Evolutionary conservation across 2,329 filamentous ascomycete species (phyloP).

Genomic region (Canariomyces notabilis): DNA sequence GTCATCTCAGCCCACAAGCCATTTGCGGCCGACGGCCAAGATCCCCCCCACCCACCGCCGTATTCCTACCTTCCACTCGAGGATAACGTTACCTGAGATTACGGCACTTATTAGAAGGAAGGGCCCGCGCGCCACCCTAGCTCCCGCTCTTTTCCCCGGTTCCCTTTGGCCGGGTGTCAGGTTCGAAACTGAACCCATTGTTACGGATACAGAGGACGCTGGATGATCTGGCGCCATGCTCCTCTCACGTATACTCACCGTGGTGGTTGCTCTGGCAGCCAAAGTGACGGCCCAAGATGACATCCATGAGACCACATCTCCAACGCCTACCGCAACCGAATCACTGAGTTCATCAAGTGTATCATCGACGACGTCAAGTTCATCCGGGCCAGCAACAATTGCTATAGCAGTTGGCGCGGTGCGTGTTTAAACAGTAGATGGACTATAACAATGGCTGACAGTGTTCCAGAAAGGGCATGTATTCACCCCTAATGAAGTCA

Average conservation of each 20-base stretch:
- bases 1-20: constrained; percentile 10
- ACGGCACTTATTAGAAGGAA: constrained; percentile 11
- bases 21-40: too few species aligned
- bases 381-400: constrained; percentile 10
- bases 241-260: constrained; percentile 3
- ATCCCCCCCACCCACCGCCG: constrained; percentile 3
- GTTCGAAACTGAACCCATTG: neutral
- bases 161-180: constrained; percentile 3
- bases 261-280: constrained; percentile 8
- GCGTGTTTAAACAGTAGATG: neutral
- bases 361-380: constrained; percentile 3
- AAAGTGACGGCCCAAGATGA: constrained; percentile 2
- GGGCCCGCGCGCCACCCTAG: constrained; percentile 3
- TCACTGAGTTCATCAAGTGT: neutral
- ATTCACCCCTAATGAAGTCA: constrained; percentile 33
- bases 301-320: neutral
- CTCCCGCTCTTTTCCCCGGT: neutral
- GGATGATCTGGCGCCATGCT: constrained; percentile 12
- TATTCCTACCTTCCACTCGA: constrained; percentile 11
- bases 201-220: neutral
- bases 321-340: neutral
- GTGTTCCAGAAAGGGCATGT: constrained; percentile 27
- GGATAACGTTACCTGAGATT: constrained; percentile 1
- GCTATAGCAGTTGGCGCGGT: constrained; percentile 21
- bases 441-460: constrained; percentile 3